Percentiles rank a stretch among this genome's conserved stretches.
Evolutionary conservation across 345 rosid species (phyloP).

Genomic region (Eucalyptus erythrocorys): DNA sequence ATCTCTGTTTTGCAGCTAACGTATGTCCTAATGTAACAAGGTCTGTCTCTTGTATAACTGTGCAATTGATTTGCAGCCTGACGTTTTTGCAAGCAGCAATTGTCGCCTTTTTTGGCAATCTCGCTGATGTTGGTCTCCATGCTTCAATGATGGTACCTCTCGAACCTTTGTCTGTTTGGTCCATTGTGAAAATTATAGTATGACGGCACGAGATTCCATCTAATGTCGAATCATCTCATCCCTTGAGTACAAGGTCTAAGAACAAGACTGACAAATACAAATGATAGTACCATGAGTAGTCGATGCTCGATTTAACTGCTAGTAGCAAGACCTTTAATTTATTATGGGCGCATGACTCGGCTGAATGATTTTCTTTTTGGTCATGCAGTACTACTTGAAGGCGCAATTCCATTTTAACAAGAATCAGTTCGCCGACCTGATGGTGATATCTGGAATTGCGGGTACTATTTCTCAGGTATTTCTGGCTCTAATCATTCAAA

Average conservation of each 20-base stretch:
- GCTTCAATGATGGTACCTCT: constrained; percentile 58
- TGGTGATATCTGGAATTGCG: constrained; percentile 72
- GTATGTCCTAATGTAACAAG: not conserved
- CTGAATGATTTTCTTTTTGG: not conserved
- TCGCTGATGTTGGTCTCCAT: constrained; percentile 66
- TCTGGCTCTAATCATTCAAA: not conserved
- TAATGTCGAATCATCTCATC: not conserved
- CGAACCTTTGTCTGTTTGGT: not conserved
- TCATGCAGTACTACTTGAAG: constrained; percentile 71
- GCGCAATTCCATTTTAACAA: constrained; percentile 78
- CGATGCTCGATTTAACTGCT: not conserved
- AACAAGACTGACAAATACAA: not conserved
- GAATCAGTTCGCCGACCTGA: constrained; percentile 81
- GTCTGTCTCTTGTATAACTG: not conserved
- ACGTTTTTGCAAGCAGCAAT: constrained; percentile 69
- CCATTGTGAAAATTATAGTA: not conserved
- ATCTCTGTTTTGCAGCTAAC: not conserved
- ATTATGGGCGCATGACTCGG: not conserved
- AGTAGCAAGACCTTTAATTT: not conserved
- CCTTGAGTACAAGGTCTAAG: not conserved
- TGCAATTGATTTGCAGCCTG: constrained; percentile 21
- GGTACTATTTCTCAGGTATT: constrained; percentile 83
- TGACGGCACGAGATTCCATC: not conserved
- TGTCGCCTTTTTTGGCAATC: constrained; percentile 62
- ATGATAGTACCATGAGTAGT: not conserved